Evolutionary conservation across 2,329 filamentous ascomycete species (phyloP).

Genomic region (Myriosclerotinia duriaeana): DNA sequence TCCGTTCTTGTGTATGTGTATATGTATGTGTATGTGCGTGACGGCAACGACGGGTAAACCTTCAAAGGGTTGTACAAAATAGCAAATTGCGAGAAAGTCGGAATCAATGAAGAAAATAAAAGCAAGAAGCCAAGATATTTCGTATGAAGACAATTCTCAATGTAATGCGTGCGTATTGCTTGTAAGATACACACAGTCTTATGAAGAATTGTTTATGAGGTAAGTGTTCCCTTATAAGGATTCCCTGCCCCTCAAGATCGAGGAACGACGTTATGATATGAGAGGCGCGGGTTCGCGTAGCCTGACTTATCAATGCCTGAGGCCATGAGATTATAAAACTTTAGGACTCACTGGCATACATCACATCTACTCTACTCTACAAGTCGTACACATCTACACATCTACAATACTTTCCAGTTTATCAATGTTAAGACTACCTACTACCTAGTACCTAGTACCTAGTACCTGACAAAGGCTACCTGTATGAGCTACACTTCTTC

Average conservation of each 20-base stretch:
- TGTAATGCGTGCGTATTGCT: too few relatives aligned
- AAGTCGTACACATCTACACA: too few relatives aligned
- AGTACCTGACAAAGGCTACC: background rate
- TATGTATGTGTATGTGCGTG: background rate
- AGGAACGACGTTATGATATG: constrained; percentile 9
- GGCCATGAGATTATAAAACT: background rate
- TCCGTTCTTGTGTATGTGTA: background rate
- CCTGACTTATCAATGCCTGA: background rate
- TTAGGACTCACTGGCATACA: too few relatives aligned
- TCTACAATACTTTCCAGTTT: too few relatives aligned
- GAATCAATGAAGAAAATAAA: background rate
- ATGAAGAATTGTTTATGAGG: background rate
- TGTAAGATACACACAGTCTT: background rate
- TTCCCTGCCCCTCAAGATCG: constrained; percentile 4
- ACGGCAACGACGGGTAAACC: constrained; percentile 1
- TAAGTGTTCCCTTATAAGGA: background rate
- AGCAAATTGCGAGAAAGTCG: background rate
- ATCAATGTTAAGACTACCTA: too few relatives aligned
- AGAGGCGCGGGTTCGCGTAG: background rate
- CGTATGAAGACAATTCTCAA: background rate
- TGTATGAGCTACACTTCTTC: background rate
- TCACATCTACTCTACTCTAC: too few relatives aligned
- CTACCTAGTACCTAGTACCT: too few relatives aligned
- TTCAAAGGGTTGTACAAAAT: background rate
- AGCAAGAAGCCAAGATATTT: background rate